Conservation (phyloP, 768 basidiomycete genomes). For the Amanita rubescens region DNA sequence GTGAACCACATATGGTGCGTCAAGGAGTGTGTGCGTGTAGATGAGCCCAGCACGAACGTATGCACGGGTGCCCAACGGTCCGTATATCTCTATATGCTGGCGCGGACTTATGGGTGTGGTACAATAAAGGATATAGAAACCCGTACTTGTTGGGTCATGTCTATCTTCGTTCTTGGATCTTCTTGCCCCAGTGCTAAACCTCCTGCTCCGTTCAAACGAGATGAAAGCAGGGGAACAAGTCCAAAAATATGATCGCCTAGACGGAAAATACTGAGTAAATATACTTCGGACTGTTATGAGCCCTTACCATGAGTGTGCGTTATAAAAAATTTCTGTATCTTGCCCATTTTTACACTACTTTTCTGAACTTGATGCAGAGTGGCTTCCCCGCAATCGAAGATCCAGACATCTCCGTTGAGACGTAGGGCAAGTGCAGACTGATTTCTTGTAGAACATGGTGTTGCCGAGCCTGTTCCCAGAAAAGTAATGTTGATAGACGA, state of each 20-base stretch:
- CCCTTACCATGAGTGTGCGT: slow-evolving; percentile 80
- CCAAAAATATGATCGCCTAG: slow-evolving; percentile 85
- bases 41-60: slow-evolving; percentile 64
- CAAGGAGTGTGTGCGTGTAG: slow-evolving; percentile 64
- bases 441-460: slow-evolving; percentile 71
- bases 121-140: neutral
- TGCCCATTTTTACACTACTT: slow-evolving; percentile 70
- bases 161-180: slow-evolving; percentile 45
- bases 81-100: slow-evolving; percentile 78
- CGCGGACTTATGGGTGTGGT: neutral
- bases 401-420: slow-evolving; percentile 65
- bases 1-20: slow-evolving; percentile 69
- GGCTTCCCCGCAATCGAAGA: slow-evolving; percentile 83
- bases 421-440: slow-evolving; percentile 69
- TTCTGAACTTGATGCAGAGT: slow-evolving; percentile 75
- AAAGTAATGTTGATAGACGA: slow-evolving; percentile 55
- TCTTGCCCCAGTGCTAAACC: slow-evolving; percentile 49
- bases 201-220: slow-evolving; percentile 67
- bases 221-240: slow-evolving; percentile 58
- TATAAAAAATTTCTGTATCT: slow-evolving; percentile 75
- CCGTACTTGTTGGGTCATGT: slow-evolving; percentile 26
- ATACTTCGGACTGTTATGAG: neutral
- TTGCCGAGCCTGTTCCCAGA: slow-evolving; percentile 76
- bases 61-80: slow-evolving; percentile 75
- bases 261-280: slow-evolving; percentile 6